Evolutionary conservation across 208 protist species (phyloP).

Genomic region (Perkinsela sp.): DNA sequence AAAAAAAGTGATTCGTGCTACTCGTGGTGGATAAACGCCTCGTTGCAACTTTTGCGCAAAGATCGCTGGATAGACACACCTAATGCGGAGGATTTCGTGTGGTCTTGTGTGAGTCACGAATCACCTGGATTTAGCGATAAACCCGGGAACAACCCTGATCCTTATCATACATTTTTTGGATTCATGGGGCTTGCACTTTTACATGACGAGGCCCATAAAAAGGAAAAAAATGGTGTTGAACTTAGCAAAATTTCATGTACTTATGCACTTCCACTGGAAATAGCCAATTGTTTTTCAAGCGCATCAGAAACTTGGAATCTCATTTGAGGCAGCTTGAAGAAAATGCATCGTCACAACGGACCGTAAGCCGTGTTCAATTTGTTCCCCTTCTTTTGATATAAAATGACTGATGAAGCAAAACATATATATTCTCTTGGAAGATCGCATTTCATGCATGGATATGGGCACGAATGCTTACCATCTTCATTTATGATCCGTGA

Average conservation of each 20-base stretch:
- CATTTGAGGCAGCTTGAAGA: too few species aligned
- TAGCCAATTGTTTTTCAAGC: too few species aligned
- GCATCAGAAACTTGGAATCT: too few species aligned
- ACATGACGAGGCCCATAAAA: not conserved
- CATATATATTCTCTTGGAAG: not conserved
- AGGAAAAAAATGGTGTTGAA: too few species aligned
- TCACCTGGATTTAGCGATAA: not conserved
- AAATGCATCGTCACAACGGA: too few species aligned
- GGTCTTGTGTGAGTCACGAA: not conserved
- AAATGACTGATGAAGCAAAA: too few species aligned
- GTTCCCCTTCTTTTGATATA: too few species aligned
- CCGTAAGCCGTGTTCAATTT: too few species aligned
- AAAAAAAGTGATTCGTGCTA: not conserved
- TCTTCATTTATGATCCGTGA: not conserved
- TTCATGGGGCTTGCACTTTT: not conserved
- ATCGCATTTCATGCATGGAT: not conserved
- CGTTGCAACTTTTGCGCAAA: not conserved
- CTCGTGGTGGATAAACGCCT: not conserved
- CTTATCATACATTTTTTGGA: not conserved
- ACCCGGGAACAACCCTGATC: not conserved
- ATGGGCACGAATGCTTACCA: not conserved
- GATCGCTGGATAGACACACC: not conserved
- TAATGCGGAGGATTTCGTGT: not conserved
- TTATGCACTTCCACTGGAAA: not conserved
- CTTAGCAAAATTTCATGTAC: not conserved